phyloP scores from a whole-genome alignment of 768 basidiomycete species.

The Boletus pseudopeckii region DNA sequence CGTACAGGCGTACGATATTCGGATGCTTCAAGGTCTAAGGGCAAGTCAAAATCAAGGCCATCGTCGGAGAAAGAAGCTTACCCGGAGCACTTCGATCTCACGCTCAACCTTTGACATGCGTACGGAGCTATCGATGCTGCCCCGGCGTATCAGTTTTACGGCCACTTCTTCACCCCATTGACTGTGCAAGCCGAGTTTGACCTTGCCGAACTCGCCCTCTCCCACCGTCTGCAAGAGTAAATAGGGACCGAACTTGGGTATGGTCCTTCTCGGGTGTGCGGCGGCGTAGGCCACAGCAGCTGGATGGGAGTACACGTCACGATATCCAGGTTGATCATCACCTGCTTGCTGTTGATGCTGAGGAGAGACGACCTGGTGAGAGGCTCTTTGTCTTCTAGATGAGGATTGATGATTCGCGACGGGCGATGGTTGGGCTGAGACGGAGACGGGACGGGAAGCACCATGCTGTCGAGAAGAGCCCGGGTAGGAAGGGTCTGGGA shows the following conservation, averaged over 20 bases:
- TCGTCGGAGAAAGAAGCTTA: constrained; percentile 36
- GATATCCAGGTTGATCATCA: constrained; percentile 48
- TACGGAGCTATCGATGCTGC: constrained; percentile 82
- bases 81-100: constrained; percentile 95
- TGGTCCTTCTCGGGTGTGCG: constrained; percentile 79
- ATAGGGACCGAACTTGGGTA: constrained; percentile 94
- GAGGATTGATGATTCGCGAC: constrained; percentile 39
- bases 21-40: constrained; percentile 88
- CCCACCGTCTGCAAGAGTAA: constrained; percentile 93
- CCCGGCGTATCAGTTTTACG: constrained; percentile 92
- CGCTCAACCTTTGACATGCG: constrained; percentile 94
- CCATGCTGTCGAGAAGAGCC: constrained; percentile 45
- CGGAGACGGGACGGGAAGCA: constrained; percentile 54
- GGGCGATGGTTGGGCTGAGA: constrained; percentile 50
- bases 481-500: constrained; percentile 41
- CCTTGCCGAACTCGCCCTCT: constrained; percentile 98
- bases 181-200: constrained; percentile 93
- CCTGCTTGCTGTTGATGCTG: constrained; percentile 37
- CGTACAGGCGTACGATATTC: constrained; percentile 96
- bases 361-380: constrained; percentile 63
- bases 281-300: constrained; percentile 80
- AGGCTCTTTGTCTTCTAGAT: constrained; percentile 63
- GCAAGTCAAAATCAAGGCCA: constrained; percentile 5
- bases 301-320: constrained; percentile 81
- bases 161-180: constrained; percentile 98